Percentiles rank a stretch among this genome's conserved stretches.
Evolutionary conservation across 495 filamentous ascomycete genomes (phyloP).

Genomic region (Penicillium bovifimosum): DNA sequence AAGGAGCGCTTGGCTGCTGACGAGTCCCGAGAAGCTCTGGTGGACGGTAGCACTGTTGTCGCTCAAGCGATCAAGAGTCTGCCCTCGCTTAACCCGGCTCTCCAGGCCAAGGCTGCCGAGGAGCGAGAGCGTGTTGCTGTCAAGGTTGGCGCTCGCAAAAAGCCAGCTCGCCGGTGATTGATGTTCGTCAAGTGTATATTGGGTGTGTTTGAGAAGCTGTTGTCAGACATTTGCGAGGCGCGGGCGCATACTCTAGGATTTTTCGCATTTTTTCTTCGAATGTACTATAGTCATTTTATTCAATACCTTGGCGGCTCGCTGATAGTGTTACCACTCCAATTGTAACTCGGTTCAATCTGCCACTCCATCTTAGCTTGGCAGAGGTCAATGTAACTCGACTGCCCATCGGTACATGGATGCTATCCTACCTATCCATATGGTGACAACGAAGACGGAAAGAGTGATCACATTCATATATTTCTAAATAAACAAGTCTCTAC

Average conservation of each 20-base stretch:
- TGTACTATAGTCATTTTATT: conserved; percentile 38
- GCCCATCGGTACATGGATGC: no score
- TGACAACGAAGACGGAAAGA: no score
- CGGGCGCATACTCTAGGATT: conserved; percentile 34
- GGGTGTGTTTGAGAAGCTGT: conserved; percentile 23
- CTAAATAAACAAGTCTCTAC: background rate
- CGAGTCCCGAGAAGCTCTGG: conserved; percentile 19
- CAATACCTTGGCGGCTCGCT: conserved; percentile 27
- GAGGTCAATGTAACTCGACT: no score
- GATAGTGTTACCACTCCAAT: conserved; percentile 9
- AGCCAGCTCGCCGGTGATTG: conserved; percentile 21
- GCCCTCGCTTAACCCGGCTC: conserved; percentile 33
- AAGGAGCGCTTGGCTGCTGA: conserved; percentile 32
- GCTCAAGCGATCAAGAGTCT: conserved; percentile 27
- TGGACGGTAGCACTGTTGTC: conserved; percentile 39
- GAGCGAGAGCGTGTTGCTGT: conserved; percentile 40
- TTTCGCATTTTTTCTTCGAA: conserved; percentile 29
- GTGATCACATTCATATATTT: no score
- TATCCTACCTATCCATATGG: no score
- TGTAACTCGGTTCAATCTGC: background rate
- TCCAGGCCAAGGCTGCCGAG: conserved; percentile 27
- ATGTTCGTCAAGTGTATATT: conserved; percentile 22
- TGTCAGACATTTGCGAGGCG: conserved; percentile 32
- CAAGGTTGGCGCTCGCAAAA: conserved; percentile 29
- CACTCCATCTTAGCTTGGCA: background rate